Conservation (phyloP, 176 grass and related monocot species). For the Paspalum vaginatum region DNA sequence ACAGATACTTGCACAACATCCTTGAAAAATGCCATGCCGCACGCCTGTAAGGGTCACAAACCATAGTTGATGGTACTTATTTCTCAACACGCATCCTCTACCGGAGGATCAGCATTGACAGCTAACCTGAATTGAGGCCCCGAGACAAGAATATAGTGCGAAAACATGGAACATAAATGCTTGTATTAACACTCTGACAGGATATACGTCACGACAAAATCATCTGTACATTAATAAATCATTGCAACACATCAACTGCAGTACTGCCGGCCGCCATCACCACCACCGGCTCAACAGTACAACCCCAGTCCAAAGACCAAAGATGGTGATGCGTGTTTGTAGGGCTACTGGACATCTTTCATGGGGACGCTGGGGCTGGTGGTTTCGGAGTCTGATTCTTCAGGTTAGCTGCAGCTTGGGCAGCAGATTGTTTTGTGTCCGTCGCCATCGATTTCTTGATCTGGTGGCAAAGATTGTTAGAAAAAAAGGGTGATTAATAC, state of each 20-base stretch:
- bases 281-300: background rate
- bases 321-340: background rate
- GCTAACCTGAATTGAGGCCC: background rate
- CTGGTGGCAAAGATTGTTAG: constrained; percentile 23
- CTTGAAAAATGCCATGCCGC: no score
- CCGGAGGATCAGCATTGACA: background rate
- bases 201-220: background rate
- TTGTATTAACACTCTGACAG: background rate
- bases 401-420: constrained; percentile 52
- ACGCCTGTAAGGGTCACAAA: background rate
- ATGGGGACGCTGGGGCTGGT: constrained; percentile 52
- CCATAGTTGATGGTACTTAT: background rate
- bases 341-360: constrained; percentile 30
- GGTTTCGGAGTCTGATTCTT: constrained; percentile 68
- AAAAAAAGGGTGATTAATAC: background rate
- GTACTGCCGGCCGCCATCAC: background rate
- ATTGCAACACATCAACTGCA: background rate
- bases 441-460: constrained; percentile 74
- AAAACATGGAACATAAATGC: background rate
- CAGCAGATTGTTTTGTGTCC: constrained; percentile 52
- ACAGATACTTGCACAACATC: no score
- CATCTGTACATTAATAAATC: background rate
- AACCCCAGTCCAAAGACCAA: background rate
- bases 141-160: background rate
- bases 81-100: background rate